phyloP scores from a whole-genome alignment of 176 grass and related monocot genomes.

The Olyra latifolia region DNA sequence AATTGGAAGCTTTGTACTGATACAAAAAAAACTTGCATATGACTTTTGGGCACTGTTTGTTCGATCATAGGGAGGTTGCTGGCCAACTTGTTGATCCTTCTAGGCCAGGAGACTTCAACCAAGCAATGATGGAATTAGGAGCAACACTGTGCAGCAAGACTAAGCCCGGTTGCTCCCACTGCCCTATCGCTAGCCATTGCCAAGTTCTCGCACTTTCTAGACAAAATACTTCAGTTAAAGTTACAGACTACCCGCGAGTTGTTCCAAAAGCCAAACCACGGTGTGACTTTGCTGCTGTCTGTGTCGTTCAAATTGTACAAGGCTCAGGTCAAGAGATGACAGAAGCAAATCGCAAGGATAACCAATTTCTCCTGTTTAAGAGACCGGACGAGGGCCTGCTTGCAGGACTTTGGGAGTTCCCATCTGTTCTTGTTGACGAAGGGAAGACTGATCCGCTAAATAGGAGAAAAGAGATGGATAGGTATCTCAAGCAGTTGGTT shows the following conservation, averaged over 20 bases:
- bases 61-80: constrained; percentile 63
- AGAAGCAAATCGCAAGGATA: not conserved
- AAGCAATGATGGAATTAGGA: constrained; percentile 97
- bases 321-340: constrained; percentile 7
- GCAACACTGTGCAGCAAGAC: constrained; percentile 74
- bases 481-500: constrained; percentile 62
- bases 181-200: constrained; percentile 74
- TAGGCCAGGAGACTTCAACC: constrained; percentile 96
- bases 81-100: constrained; percentile 74
- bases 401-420: constrained; percentile 97
- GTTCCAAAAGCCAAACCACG: constrained; percentile 79
- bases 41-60: not conserved
- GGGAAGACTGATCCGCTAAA: constrained; percentile 27
- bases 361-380: constrained; percentile 69
- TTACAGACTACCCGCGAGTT: constrained; percentile 74
- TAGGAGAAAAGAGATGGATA: constrained; percentile 77
- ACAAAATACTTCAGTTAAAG: constrained; percentile 33
- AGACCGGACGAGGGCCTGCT: constrained; percentile 91
- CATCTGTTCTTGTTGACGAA: constrained; percentile 64
- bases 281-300: constrained; percentile 73
- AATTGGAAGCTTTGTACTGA: not conserved
- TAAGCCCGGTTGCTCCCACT: constrained; percentile 66
- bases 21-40: not conserved
- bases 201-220: constrained; percentile 56
- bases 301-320: constrained; percentile 71